phyloP scores from a whole-genome alignment of 371 early-diverging fungal genomes.

The Fennellomyces sp. region DNA sequence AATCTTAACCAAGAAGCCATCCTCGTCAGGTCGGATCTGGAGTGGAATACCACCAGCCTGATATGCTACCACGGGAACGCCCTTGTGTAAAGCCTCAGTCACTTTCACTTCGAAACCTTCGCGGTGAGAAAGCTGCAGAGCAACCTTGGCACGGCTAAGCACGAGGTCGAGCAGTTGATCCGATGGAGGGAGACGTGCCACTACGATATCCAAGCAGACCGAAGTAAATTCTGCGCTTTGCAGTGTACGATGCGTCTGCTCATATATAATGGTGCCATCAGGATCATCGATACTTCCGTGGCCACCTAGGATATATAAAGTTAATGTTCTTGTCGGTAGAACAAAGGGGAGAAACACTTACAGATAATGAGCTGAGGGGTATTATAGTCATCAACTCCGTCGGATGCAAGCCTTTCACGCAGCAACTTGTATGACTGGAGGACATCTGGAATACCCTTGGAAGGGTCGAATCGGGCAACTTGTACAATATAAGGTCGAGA shows the following conservation, averaged over 20 bases:
- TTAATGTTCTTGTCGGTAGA: not conserved
- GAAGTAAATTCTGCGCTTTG: constrained; percentile 42
- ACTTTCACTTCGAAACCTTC: constrained; percentile 94
- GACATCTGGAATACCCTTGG: constrained; percentile 87
- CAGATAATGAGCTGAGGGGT: constrained; percentile 78
- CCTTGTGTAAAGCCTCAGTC: constrained; percentile 83
- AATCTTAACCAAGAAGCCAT: constrained; percentile 71
- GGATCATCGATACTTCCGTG: constrained; percentile 92
- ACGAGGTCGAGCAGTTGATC: constrained; percentile 84
- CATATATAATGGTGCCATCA: constrained; percentile 75
- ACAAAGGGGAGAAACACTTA: not conserved
- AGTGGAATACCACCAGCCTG: constrained; percentile 83
- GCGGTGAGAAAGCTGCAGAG: constrained; percentile 80
- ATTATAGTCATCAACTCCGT: constrained; percentile 24
- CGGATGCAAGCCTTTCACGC: constrained; percentile 54
- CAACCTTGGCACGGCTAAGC: constrained; percentile 68
- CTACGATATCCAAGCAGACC: constrained; percentile 63
- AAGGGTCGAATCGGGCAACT: constrained; percentile 91
- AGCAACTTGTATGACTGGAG: constrained; percentile 72
- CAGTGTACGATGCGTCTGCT: constrained; percentile 56
- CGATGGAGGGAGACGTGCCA: constrained; percentile 71
- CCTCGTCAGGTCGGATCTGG: constrained; percentile 68
- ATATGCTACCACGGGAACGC: constrained; percentile 67
- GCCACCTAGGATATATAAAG: constrained; percentile 37
- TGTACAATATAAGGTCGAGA: constrained; percentile 81